Percentiles rank a stretch among this genome's conserved stretches.
These are phyloP conservation scores for Auricularia cornea DNA, from an alignment of 768 basidiomycete species.

Conservation along the genomic window DNA sequence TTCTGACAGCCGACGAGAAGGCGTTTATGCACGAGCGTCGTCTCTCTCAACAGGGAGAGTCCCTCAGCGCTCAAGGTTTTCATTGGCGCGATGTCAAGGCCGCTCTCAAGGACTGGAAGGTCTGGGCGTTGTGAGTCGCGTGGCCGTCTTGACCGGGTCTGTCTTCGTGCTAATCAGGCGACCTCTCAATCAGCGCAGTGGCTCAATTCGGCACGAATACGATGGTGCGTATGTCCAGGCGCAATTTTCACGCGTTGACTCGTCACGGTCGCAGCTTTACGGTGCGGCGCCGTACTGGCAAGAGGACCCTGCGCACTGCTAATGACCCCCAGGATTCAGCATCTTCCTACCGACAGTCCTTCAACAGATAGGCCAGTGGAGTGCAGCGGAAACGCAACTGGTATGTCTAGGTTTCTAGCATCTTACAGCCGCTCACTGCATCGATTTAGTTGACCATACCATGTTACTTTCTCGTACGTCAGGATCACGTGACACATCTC, in stretches of 20 bases:
- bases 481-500: not conserved
- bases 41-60: constrained; percentile 4
- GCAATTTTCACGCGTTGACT: not conserved
- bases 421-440: too few species aligned
- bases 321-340: not conserved
- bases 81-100: constrained; percentile 5
- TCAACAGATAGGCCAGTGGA: constrained; percentile 1
- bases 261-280: too few species aligned
- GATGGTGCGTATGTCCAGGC: not conserved
- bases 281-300: too few species aligned
- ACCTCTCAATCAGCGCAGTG: not conserved
- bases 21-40: not conserved
- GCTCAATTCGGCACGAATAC: constrained; percentile 7
- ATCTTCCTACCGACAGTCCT: constrained; percentile 7
- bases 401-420: not conserved
- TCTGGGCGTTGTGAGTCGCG: constrained; percentile 1
- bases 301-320: too few species aligned
- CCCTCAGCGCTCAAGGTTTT: constrained; percentile 1
- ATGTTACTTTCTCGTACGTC: not conserved
- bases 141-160: not conserved
- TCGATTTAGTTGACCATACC: not conserved
- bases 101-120: not conserved
- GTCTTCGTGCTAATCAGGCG: too few species aligned
- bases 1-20: constrained; percentile 1
- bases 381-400: not conserved